Conservation (phyloP, 2,329 filamentous ascomycete species). For the Ceratocystis colombiana region DNA sequence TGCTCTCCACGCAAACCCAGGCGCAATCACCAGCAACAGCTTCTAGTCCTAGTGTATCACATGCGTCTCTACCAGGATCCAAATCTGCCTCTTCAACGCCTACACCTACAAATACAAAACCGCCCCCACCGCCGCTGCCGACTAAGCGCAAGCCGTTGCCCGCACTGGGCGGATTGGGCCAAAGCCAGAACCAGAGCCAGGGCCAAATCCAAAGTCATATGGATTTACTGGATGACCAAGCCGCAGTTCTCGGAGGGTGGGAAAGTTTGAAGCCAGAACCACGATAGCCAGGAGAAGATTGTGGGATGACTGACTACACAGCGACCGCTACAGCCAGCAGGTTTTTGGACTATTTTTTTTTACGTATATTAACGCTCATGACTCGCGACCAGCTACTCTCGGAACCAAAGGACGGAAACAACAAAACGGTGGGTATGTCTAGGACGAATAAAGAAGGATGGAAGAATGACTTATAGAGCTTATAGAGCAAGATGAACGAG, state of each 20-base stretch:
- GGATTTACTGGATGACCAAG: conserved; percentile 42
- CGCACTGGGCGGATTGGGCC: too few species aligned
- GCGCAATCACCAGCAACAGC: background rate
- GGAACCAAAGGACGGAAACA: background rate
- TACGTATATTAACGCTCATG: background rate
- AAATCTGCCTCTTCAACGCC: background rate
- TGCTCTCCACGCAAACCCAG: background rate
- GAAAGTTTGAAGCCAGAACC: conserved; percentile 43
- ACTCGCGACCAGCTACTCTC: too few species aligned
- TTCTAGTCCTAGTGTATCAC: too few species aligned
- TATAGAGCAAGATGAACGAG: background rate
- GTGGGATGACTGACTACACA: background rate
- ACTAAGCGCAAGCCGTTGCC: conserved; percentile 29
- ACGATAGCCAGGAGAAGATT: background rate
- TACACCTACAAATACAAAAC: background rate
- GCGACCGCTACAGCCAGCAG: background rate
- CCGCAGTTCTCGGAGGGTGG: conserved; percentile 44
- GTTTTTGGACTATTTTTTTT: background rate
- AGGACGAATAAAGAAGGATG: background rate
- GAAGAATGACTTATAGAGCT: background rate
- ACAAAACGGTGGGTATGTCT: background rate
- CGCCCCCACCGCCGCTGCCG: conserved; percentile 24
- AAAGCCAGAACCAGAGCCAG: conserved; percentile 27
- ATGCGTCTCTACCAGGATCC: too few species aligned
- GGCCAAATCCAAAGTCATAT: conserved; percentile 31